Percentiles rank a stretch among this genome's conserved stretches.
Evolutionary conservation across 768 basidiomycete species (phyloP).

Genomic region (Tylopilus sp.): DNA sequence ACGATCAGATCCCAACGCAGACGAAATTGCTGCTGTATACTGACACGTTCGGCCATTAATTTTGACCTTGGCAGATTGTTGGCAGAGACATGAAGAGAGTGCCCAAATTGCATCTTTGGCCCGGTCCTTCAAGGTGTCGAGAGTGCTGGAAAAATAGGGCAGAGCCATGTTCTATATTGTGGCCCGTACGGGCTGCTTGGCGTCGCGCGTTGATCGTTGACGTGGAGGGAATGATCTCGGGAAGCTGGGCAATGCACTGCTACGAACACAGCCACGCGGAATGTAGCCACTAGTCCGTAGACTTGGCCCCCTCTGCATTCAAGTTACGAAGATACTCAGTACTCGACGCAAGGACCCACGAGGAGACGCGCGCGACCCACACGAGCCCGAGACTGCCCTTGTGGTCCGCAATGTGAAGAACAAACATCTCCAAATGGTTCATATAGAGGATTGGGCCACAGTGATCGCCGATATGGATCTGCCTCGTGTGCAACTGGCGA

Average conservation of each 20-base stretch:
- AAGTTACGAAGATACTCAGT: not conserved
- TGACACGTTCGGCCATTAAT: conserved; percentile 93
- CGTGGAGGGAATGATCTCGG: no score
- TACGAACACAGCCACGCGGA: conserved; percentile 9
- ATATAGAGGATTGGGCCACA: not conserved
- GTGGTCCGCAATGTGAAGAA: not conserved
- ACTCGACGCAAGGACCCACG: no score
- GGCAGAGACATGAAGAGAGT: conserved; percentile 75
- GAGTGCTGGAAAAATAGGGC: conserved; percentile 34
- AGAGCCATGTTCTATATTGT: conserved; percentile 26
- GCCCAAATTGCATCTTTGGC: conserved; percentile 82
- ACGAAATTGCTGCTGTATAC: conserved; percentile 29
- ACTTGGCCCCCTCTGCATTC: no score
- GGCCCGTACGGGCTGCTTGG: not conserved
- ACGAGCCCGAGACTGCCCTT: not conserved
- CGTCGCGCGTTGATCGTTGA: not conserved
- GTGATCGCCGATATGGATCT: conserved; percentile 22
- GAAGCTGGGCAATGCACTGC: not conserved
- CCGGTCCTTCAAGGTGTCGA: conserved; percentile 65
- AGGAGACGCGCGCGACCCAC: not conserved
- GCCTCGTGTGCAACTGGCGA: conserved; percentile 20
- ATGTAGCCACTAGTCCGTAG: not conserved
- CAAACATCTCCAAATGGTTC: conserved; percentile 10
- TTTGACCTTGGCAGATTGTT: conserved; percentile 83
- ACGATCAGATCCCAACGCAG: conserved; percentile 1